phyloP scores from a whole-genome alignment of 2,329 filamentous ascomycete species.

The Colletotrichum sojae region DNA sequence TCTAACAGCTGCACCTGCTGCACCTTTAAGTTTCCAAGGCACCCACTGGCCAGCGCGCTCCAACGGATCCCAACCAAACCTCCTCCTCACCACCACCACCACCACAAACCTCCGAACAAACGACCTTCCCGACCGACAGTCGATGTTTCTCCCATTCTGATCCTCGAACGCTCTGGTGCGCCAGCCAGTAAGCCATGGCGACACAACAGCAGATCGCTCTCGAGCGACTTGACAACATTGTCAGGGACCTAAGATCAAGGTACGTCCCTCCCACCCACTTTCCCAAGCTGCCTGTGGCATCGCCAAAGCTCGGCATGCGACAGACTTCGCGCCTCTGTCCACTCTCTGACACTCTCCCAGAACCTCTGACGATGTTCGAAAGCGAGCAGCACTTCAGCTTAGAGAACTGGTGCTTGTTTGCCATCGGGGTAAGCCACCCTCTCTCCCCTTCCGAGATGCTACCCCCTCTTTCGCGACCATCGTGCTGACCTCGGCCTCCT shows the following conservation, averaged over 20 bases:
- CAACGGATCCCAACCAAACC: constrained; percentile 1
- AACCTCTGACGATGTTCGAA: constrained; percentile 63
- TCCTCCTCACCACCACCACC: constrained; percentile 3
- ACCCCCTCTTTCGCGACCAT: not conserved
- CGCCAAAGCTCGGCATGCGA: not conserved
- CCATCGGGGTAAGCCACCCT: constrained; percentile 64
- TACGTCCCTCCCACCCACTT: constrained; percentile 48
- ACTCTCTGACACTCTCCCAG: constrained; percentile 17
- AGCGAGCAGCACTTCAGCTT: constrained; percentile 67
- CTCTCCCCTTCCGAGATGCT: constrained; percentile 13
- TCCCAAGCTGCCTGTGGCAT: not conserved
- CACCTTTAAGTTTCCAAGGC: not conserved
- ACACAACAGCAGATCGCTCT: constrained; percentile 67
- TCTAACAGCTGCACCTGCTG: not conserved
- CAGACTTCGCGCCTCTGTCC: not conserved
- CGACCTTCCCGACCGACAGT: constrained; percentile 13
- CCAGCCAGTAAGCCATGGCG: constrained; percentile 51
- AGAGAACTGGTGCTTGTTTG: constrained; percentile 69
- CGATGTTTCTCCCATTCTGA: constrained; percentile 32
- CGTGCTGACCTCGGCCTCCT: constrained; percentile 24
- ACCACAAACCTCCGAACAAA: not conserved
- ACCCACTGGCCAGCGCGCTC: not conserved
- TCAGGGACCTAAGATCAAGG: constrained; percentile 70
- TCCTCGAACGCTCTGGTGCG: constrained; percentile 37
- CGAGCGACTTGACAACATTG: constrained; percentile 68